Evolutionary conservation across 73 alveolate species (phyloP), one percentile per base, ranked within the genome.

Genomic region (Paraurostyla sp.): DNA sequence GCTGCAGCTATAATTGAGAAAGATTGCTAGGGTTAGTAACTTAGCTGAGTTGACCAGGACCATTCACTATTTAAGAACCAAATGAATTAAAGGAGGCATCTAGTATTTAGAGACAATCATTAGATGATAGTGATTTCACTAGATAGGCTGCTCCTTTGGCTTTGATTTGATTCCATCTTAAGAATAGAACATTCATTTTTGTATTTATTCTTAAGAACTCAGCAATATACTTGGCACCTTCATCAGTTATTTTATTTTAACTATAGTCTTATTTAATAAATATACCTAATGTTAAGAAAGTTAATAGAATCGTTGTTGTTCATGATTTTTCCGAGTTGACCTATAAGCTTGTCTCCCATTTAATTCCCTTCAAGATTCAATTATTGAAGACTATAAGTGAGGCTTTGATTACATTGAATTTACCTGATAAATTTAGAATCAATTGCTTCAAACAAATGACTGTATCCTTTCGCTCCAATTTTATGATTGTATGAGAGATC

Each of bases 91-190:
- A 78, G 23, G 89, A 78, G 2, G 78, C 75, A 49, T 83, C 92
- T 22, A 83, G 27, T 4, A 83, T 65, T 57, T 83, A 41, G 6
- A 63, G 46, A 20, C 57, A 52, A 36, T 36, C 50, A 56, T 90
- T 63, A 9, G 22, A 48, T 49, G 71, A 46, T 22, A 90, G 60
- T 40, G 93, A 84, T 4, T 73, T 4, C 0, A 71, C 90, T 18
- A 90, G 6, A 13, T 7, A 54, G 2, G 13, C 48, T 20, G 91
- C 96, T 0, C 97, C 97, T 45, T 69, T 59, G 38, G 84, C 92
- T 23, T 81, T 81, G 51, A 93, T 82, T 20, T 76, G 76, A 60
- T 91, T 89, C 96, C 97, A 93, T 20, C 91, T 62, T 35, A 93
- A 86, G 49, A 83, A 68, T 4, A 93, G 82, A 15, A 80, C 78